phyloP scores from a whole-genome alignment of 2,329 filamentous ascomycete species.

The Trichoderma sp. region DNA sequence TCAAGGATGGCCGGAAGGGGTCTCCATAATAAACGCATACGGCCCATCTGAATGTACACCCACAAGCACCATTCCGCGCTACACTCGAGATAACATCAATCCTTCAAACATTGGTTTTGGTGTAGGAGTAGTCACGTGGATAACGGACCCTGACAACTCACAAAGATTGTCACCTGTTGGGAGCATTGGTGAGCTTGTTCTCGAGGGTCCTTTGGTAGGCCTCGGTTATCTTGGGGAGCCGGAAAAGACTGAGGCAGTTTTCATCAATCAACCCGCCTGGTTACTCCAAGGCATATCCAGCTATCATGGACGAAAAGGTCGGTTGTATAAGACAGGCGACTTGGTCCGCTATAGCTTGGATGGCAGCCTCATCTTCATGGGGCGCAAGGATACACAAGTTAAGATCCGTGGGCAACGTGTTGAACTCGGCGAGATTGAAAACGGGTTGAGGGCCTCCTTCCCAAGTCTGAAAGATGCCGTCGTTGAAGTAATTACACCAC shows the following conservation, averaged over 20 bases:
- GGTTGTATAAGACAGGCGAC: not conserved
- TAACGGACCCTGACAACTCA: not conserved
- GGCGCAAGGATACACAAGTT: constrained; percentile 21
- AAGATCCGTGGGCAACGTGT: constrained; percentile 50
- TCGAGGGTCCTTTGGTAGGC: not conserved
- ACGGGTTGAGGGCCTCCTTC: not conserved
- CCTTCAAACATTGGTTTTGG: not conserved
- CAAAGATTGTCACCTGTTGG: not conserved
- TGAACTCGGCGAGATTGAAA: constrained; percentile 36
- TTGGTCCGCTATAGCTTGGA: not conserved
- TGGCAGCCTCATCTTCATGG: not conserved
- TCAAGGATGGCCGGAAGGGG: not conserved
- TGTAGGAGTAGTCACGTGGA: not conserved
- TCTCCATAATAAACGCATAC: not conserved
- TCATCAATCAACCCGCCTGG: not conserved
- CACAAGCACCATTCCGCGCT: not conserved
- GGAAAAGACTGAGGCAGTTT: not conserved
- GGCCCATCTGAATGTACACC: not conserved
- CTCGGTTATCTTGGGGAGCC: not conserved
- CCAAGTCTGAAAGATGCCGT: not conserved
- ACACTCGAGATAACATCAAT: not conserved
- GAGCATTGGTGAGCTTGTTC: not conserved
- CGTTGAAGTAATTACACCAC: not conserved
- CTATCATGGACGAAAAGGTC: not conserved
- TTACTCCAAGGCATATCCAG: not conserved